phyloP scores from a whole-genome alignment of 169 alveolate species.

The Cryptosporidium sp. region DNA sequence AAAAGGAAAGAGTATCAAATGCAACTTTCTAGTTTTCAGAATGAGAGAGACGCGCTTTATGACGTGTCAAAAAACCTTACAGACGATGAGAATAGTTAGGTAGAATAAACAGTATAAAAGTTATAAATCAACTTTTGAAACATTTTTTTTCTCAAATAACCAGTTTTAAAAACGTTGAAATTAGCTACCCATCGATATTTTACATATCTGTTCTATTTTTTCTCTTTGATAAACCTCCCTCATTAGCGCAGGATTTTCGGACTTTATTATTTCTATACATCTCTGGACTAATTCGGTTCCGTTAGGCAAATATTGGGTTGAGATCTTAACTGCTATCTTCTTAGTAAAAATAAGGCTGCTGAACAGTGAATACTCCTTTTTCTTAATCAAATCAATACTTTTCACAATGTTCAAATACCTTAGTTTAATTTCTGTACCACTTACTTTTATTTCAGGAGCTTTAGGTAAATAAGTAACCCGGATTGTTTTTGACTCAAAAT shows the following conservation, averaged over 20 bases:
- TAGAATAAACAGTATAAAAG: background rate
- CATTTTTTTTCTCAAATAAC: background rate
- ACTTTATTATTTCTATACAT: slow-evolving; percentile 50
- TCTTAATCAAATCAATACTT: slow-evolving; percentile 16
- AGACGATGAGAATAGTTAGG: slow-evolving; percentile 61
- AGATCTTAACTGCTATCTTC: slow-evolving; percentile 37
- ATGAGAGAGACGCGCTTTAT: slow-evolving; percentile 62
- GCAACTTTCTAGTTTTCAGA: slow-evolving; percentile 38
- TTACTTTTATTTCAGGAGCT: slow-evolving; percentile 35
- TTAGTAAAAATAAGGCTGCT: slow-evolving; percentile 21
- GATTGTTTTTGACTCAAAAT: background rate
- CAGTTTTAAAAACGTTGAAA: too few species aligned
- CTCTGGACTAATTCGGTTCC: slow-evolving; percentile 21
- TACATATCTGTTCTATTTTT: slow-evolving; percentile 42
- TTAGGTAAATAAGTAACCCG: background rate
- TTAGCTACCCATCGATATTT: slow-evolving; percentile 42
- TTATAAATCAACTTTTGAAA: background rate
- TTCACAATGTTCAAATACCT: slow-evolving; percentile 28
- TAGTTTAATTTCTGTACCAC: slow-evolving; percentile 39
- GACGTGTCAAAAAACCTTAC: slow-evolving; percentile 34
- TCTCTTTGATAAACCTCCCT: slow-evolving; percentile 50
- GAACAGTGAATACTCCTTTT: slow-evolving; percentile 22
- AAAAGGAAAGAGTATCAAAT: slow-evolving; percentile 52
- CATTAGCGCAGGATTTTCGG: slow-evolving; percentile 50
- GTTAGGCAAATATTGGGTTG: slow-evolving; percentile 44